Percentiles rank a stretch among this genome's conserved stretches.
Evolutionary conservation across 2,329 filamentous ascomycete genomes (phyloP).

Genomic region (Cercospora canescens): DNA sequence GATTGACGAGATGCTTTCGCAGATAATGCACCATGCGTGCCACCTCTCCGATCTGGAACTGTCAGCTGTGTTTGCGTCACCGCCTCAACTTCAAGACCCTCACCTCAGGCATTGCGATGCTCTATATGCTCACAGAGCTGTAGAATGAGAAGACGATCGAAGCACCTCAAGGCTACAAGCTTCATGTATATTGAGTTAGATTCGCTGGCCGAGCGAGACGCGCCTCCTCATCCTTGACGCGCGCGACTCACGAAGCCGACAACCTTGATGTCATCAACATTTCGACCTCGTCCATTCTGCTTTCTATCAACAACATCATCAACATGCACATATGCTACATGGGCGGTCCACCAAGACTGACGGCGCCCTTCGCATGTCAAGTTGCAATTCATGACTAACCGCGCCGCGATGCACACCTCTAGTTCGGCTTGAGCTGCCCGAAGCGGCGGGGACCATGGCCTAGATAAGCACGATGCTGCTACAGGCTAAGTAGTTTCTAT

Average conservation of each 20-base stretch:
- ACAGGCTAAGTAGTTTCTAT: constrained; percentile 16
- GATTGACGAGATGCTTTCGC: constrained; percentile 78
- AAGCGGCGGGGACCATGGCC: constrained; percentile 10
- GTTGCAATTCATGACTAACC: constrained; percentile 7
- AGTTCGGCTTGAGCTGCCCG: constrained; percentile 8
- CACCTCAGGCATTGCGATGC: constrained; percentile 22
- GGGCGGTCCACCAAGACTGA: not conserved
- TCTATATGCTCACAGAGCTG: not conserved
- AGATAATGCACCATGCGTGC: constrained; percentile 86
- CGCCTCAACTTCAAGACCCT: not conserved
- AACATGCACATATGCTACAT: not conserved
- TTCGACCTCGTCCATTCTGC: not conserved
- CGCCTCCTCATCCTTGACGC: constrained; percentile 3
- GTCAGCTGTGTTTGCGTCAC: not conserved
- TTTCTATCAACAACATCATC: not conserved
- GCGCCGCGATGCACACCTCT: constrained; percentile 5
- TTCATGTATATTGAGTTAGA: not conserved
- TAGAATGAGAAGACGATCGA: not conserved
- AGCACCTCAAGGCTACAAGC: not conserved
- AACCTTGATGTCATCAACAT: constrained; percentile 1
- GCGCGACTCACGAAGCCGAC: not conserved
- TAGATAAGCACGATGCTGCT: constrained; percentile 18
- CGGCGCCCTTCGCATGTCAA: not conserved
- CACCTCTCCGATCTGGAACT: constrained; percentile 57
- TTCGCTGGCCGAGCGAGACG: constrained; percentile 1